Conservation (phyloP, 202 grass and related monocot genomes). For the Digitaria exilis region DNA sequence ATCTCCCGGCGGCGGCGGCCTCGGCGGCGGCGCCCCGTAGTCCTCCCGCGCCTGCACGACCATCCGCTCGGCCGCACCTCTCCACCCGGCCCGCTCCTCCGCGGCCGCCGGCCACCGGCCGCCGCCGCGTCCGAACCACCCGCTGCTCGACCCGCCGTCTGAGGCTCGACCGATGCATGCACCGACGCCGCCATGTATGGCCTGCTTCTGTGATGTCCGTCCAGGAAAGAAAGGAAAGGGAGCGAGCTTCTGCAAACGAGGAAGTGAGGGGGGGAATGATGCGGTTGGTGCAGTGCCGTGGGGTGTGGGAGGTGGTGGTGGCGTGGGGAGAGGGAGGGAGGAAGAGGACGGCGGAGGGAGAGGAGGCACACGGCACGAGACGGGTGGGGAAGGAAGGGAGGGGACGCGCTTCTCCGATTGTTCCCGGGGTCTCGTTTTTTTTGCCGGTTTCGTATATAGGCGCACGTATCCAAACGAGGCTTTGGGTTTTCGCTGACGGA, state of each 20-base stretch:
- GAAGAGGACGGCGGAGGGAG: background rate
- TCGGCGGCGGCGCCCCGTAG: conserved; percentile 15
- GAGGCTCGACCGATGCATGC: conserved; percentile 80
- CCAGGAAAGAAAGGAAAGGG: background rate
- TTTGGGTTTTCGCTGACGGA: conserved; percentile 1
- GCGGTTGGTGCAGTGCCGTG: conserved; percentile 38
- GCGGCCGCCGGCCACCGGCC: conserved; percentile 21
- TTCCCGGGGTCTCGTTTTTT: background rate
- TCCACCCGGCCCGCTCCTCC: conserved; percentile 55
- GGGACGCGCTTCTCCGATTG: conserved; percentile 36
- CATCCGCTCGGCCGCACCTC: conserved; percentile 85
- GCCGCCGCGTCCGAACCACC: conserved; percentile 70
- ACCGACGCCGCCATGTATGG: conserved; percentile 48
- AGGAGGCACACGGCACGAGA: conserved; percentile 25
- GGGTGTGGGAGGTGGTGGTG: conserved; percentile 19
- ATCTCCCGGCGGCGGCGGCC: conserved; percentile 66
- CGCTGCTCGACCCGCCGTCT: conserved; percentile 86
- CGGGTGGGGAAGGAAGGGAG: background rate
- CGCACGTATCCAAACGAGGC: background rate
- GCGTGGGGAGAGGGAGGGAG: background rate
- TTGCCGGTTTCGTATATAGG: conserved; percentile 3
- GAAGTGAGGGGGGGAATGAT: conserved; percentile 15
- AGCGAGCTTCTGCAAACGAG: conserved; percentile 9
- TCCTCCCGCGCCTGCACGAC: conserved; percentile 74
- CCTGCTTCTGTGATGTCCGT: background rate